phyloP scores from a whole-genome alignment of 495 filamentous ascomycete genomes.

The Articulospora tetracladia region DNA sequence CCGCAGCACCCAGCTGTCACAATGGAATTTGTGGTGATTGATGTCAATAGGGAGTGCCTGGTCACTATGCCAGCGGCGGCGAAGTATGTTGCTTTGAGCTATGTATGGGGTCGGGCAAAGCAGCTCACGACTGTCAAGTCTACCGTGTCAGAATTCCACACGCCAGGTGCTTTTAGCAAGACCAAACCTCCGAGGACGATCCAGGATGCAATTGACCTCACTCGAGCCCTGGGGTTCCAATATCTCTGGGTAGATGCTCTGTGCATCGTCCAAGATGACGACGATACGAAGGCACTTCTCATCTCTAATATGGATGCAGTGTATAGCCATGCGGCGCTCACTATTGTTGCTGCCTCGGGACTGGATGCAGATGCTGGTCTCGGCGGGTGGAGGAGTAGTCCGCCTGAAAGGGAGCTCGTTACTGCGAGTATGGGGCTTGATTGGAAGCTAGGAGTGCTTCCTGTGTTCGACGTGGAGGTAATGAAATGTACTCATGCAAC shows the following conservation, averaged over 20 bases:
- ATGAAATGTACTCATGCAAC: background rate
- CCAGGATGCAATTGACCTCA: background rate
- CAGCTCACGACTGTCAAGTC: background rate
- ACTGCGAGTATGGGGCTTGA: background rate
- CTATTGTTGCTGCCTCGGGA: constrained; percentile 20
- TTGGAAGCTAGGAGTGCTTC: background rate
- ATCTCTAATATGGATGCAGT: constrained; percentile 21
- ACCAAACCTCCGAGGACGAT: background rate
- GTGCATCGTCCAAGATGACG: constrained; percentile 27
- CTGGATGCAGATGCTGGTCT: constrained; percentile 11
- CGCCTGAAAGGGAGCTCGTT: background rate
- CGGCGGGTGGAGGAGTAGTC: background rate
- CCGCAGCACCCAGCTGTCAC: background rate
- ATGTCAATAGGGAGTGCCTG: background rate
- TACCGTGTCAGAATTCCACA: background rate
- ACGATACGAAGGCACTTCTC: constrained; percentile 13
- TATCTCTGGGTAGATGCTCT: no score
- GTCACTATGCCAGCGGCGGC: background rate
- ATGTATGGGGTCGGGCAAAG: background rate
- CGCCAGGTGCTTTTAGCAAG: background rate
- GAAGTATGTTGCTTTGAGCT: background rate
- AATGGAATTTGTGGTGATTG: background rate
- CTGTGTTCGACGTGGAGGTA: background rate
- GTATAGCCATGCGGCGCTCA: constrained; percentile 22
- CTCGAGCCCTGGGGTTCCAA: background rate